phyloP scores from a whole-genome alignment of 2,329 filamentous ascomycete species.

The Penicillium sp. region DNA sequence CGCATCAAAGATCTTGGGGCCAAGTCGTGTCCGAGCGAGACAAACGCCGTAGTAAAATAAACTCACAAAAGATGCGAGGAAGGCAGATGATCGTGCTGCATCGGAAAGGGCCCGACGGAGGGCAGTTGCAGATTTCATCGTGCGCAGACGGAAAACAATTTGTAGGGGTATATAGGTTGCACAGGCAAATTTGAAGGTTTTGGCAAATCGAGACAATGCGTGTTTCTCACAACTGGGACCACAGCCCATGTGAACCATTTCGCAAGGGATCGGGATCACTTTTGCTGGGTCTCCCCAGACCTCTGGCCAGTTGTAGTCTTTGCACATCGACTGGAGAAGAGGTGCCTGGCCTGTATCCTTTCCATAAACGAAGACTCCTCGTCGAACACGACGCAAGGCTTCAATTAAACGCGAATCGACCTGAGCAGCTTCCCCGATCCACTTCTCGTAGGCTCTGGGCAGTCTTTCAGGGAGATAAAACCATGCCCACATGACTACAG shows the following conservation, averaged over 20 bases:
- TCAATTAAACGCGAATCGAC: slow-evolving; percentile 73
- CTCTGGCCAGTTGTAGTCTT: slow-evolving; percentile 67
- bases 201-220: slow-evolving; percentile 64
- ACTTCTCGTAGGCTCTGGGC: slow-evolving; percentile 72
- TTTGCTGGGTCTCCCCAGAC: slow-evolving; percentile 70
- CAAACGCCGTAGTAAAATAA: slow-evolving; percentile 86
- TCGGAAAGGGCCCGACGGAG: slow-evolving; percentile 57
- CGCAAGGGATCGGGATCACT: slow-evolving; percentile 73
- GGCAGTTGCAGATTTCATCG: slow-evolving; percentile 48
- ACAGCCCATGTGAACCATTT: slow-evolving; percentile 78
- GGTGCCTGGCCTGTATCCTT: slow-evolving; percentile 68
- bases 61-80: slow-evolving; percentile 73
- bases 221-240: slow-evolving; percentile 72
- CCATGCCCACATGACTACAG: slow-evolving; percentile 86
- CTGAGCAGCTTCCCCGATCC: slow-evolving; percentile 75
- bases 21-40: slow-evolving; percentile 69
- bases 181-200: slow-evolving; percentile 72
- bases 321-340: slow-evolving; percentile 70
- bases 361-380: slow-evolving; percentile 68
- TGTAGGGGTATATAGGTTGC: slow-evolving; percentile 75
- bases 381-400: slow-evolving; percentile 66
- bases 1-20: slow-evolving; percentile 65
- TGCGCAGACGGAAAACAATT: slow-evolving; percentile 59
- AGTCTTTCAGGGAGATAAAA: slow-evolving; percentile 72
- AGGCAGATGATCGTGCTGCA: slow-evolving; percentile 69